Evolutionary conservation across 768 basidiomycete genomes (phyloP), one percentile per base, ranked within the genome.

Genomic region (Stropharia rugosoannulata): DNA sequence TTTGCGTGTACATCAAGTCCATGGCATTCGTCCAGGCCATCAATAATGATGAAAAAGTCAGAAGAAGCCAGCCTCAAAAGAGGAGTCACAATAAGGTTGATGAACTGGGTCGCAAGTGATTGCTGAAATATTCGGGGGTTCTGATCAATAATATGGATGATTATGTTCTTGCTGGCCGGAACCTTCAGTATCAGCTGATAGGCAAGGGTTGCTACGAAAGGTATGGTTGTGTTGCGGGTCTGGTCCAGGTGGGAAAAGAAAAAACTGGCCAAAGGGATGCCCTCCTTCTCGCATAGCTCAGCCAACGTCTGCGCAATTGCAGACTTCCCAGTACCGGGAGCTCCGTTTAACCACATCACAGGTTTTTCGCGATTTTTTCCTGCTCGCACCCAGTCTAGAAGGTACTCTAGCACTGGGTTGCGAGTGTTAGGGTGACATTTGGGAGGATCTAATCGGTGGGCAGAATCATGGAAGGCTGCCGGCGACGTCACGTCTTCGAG

Each of bases 381-480:
- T 4, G 12, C 16, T 1, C 29, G 16, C 10, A 54, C 42, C 59
- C 59, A 60, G 5, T 46, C 25, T 5, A 27, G 36, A 29, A 60
- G 56, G 2, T 54, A 35, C 13, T 50, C 16, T 3, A 60, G 38
- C 12, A 60, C 55, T 15, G 29, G 39, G 27, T 45, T 19, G 2
- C 59, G 55, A 40, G 59, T 60, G 16, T 49, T 51, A 32, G 51
- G 51, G 27, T 60, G 59, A 35, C 59, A 60, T 47, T 46, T 56
- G 3, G 59, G 59, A 9, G 55, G 39, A 45, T 56, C 55, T 10
- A 44, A 36, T 18, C 54, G 36, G 10, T 54, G 51, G 12, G 22
- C 52, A 9, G 51, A 57, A 40, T 55, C 52, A 46, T 59, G 50
- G 25, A 59, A 51, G 8, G 54, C 58, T 1, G 57, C 13, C 11